Conservation (phyloP, 805 yeast genomes). For the Lachancea waltii region DNA sequence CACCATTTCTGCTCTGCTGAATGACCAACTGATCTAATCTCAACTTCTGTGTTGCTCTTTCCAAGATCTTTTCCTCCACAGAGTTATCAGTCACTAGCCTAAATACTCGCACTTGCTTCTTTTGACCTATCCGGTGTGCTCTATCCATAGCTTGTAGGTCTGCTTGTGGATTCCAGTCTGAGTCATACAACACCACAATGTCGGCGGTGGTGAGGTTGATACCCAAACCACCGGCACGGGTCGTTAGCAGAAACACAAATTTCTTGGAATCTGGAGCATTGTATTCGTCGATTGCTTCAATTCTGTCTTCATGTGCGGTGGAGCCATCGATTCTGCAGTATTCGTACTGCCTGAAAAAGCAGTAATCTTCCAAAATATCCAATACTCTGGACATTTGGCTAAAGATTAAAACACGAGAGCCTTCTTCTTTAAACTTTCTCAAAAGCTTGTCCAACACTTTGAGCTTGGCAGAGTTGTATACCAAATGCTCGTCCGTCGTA, state of each 20-base stretch:
- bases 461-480: conserved; percentile 66
- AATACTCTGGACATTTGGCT: conserved; percentile 80
- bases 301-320: conserved; percentile 72
- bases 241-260: conserved; percentile 68
- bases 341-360: conserved; percentile 58
- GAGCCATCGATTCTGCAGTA: conserved; percentile 82
- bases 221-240: conserved; percentile 89
- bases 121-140: conserved; percentile 85
- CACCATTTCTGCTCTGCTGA: conserved; percentile 56
- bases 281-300: conserved; percentile 69
- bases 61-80: conserved; percentile 75
- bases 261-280: conserved; percentile 68
- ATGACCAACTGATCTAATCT: conserved; percentile 76
- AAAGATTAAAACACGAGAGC: conserved; percentile 71
- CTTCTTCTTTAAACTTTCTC: conserved; percentile 55
- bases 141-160: conserved; percentile 87
- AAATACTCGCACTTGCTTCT: conserved; percentile 73
- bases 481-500: conserved; percentile 78
- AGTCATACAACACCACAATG: conserved; percentile 65
- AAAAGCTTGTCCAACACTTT: conserved; percentile 62
- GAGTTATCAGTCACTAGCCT: conserved; percentile 76
- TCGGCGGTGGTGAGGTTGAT: conserved; percentile 79
- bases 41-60: conserved; percentile 74
- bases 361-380: conserved; percentile 76
- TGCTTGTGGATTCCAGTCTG: conserved; percentile 89